phyloP scores from a whole-genome alignment of 2,329 filamentous ascomycete genomes.

The Elsinoe australis region DNA sequence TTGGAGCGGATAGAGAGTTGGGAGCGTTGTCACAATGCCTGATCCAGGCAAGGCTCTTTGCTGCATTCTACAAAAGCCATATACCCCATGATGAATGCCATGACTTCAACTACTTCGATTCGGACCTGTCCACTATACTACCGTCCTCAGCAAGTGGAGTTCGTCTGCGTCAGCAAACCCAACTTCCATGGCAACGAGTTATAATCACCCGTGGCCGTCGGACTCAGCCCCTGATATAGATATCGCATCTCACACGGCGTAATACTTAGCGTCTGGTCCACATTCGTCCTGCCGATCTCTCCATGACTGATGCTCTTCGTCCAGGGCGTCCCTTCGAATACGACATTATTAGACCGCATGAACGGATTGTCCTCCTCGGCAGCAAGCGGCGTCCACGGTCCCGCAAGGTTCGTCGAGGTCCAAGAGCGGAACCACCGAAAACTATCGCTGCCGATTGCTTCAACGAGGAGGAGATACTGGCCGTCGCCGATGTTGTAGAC shows the following conservation, averaged over 20 bases:
- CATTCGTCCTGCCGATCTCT: constrained; percentile 29
- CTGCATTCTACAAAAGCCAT: constrained; percentile 7
- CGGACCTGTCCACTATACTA: background rate
- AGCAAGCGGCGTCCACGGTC: constrained; percentile 32
- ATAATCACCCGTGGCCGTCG: constrained; percentile 28
- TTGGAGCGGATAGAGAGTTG: too few species aligned
- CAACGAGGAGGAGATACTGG: constrained; percentile 35
- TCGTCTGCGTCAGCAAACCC: constrained; percentile 25
- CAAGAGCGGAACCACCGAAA: constrained; percentile 36
- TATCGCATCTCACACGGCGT: constrained; percentile 30
- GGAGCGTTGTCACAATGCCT: background rate
- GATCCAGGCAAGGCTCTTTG: constrained; percentile 4
- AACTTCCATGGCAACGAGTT: constrained; percentile 35
- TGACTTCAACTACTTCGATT: background rate
- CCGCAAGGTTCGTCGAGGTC: constrained; percentile 31
- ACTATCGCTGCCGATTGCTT: constrained; percentile 32
- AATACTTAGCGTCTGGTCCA: constrained; percentile 35
- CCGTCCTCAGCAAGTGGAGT: background rate
- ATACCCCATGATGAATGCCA: constrained; percentile 16
- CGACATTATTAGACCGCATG: constrained; percentile 33
- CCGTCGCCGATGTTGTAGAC: constrained; percentile 29
- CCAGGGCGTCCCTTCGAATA: constrained; percentile 32
- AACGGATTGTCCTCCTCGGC: constrained; percentile 35
- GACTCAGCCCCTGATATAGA: constrained; percentile 36
- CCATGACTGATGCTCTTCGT: constrained; percentile 32